phyloP scores from a whole-genome alignment of 345 rosid species.

The Leavenworthia alabamica region DNA sequence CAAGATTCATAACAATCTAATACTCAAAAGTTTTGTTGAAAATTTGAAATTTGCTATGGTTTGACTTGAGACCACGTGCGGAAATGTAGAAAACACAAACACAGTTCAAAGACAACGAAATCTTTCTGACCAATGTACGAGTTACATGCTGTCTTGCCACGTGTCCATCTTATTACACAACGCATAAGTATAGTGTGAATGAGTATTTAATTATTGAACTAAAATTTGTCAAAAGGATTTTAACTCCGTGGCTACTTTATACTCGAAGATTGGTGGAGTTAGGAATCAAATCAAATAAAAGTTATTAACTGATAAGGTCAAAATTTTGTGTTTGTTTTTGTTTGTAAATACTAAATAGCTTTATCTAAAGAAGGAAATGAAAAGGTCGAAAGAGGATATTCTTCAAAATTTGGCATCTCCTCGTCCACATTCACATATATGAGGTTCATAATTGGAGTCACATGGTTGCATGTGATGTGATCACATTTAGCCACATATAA shows the following conservation, averaged over 20 bases:
- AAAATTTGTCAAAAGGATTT: not conserved
- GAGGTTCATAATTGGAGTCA: slow-evolving; percentile 34
- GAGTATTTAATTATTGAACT: too few species aligned
- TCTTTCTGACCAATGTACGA: slow-evolving; percentile 27
- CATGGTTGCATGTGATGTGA: slow-evolving; percentile 37
- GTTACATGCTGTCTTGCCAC: slow-evolving; percentile 27
- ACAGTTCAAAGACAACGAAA: slow-evolving; percentile 30
- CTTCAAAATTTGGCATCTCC: slow-evolving; percentile 16
- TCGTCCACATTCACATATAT: slow-evolving; percentile 28
- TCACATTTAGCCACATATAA: slow-evolving; percentile 32
- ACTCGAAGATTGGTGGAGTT: too few species aligned
- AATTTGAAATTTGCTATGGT: slow-evolving; percentile 16
- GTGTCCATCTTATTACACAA: slow-evolving; percentile 15
- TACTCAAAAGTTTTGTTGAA: not conserved
- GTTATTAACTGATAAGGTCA: too few species aligned
- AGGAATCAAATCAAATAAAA: too few species aligned
- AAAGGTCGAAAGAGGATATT: too few species aligned
- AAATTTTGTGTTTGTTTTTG: too few species aligned
- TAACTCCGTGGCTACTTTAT: too few species aligned
- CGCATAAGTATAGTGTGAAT: too few species aligned
- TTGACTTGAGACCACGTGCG: slow-evolving; percentile 33
- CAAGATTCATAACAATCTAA: not conserved
- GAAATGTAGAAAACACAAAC: slow-evolving; percentile 17
- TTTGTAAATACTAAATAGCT: too few species aligned
- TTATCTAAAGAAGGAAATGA: too few species aligned